A percentile compares a stretch with the other conserved stretches of the same genome.
Conservation (phyloP, 1,284 basidiomycete species). For the Ceratobasidium sp. region DNA sequence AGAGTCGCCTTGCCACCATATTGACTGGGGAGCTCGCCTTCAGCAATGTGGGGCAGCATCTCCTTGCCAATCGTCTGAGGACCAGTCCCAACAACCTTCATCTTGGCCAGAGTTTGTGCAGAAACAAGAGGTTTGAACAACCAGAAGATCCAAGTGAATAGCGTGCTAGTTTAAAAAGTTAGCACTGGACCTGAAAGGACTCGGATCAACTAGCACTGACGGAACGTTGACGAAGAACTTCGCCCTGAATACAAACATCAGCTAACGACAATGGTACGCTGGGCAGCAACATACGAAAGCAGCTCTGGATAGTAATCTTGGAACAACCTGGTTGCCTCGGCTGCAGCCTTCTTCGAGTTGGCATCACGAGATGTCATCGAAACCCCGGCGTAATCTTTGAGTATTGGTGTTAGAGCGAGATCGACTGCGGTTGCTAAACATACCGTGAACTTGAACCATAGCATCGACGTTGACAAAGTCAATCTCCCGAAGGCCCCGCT, state of each 20-base stretch:
- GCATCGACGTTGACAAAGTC: constrained; percentile 77
- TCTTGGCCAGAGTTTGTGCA: constrained; percentile 72
- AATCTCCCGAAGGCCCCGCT: constrained; percentile 65
- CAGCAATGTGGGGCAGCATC: constrained; percentile 62
- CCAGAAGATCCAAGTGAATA: constrained; percentile 79
- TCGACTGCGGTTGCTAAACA: constrained; percentile 36
- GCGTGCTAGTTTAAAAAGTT: constrained; percentile 45
- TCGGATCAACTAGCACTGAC: constrained; percentile 43
- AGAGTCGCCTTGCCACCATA: constrained; percentile 23
- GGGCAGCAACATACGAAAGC: constrained; percentile 1
- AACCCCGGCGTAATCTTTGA: constrained; percentile 75
- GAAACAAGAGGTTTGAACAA: constrained; percentile 76
- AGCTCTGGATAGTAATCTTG: constrained; percentile 69
- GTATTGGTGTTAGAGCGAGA: background rate
- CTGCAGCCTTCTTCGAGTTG: constrained; percentile 74
- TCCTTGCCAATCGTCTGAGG: constrained; percentile 63
- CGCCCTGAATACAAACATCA: constrained; percentile 57
- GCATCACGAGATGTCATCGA: constrained; percentile 67
- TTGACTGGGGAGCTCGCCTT: constrained; percentile 61
- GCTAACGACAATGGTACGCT: background rate
- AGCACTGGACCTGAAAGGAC: background rate
- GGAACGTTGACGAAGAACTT: constrained; percentile 84
- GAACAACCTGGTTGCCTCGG: constrained; percentile 73
- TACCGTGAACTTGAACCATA: constrained; percentile 75
- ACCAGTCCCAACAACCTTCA: constrained; percentile 74